Percentiles rank a stretch among this genome's conserved stretches.
Conservation (phyloP, 192 early-diverging fungal species). For the Endogone sp. region DNA sequence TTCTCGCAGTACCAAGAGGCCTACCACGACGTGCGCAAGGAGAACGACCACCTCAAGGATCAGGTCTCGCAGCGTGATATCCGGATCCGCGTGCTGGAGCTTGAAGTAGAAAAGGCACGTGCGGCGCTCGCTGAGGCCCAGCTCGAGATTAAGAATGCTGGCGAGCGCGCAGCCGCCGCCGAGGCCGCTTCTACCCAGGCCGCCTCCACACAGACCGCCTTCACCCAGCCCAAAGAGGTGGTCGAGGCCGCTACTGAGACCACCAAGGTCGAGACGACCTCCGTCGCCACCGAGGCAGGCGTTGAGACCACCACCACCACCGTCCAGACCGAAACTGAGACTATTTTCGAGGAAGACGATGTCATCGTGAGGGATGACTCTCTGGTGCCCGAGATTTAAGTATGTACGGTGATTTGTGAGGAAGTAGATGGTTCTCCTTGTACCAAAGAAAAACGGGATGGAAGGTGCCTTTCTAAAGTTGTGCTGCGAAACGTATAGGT, state of each 20-base stretch:
- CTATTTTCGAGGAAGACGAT: neutral
- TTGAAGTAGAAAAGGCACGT: slow-evolving; percentile 60
- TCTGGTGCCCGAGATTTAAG: neutral
- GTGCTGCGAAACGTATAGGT: too few species aligned
- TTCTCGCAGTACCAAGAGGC: slow-evolving; percentile 68
- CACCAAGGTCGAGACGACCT: neutral
- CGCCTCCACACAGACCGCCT: too few species aligned
- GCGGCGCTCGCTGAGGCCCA: slow-evolving; percentile 22
- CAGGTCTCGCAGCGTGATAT: slow-evolving; percentile 64
- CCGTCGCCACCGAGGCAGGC: neutral
- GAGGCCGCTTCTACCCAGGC: neutral
- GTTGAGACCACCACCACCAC: neutral
- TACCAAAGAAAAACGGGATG: too few species aligned
- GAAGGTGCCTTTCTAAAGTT: too few species aligned
- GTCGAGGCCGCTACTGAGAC: neutral
- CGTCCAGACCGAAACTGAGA: neutral
- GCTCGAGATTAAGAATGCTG: slow-evolving; percentile 13
- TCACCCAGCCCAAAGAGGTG: neutral
- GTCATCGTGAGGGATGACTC: neutral
- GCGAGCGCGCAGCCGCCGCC: too few species aligned
- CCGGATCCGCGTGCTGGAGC: slow-evolving; percentile 77
- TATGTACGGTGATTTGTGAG: too few species aligned
- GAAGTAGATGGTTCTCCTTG: neutral
- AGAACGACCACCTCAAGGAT: slow-evolving; percentile 82
- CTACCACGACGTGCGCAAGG: slow-evolving; percentile 68